Percentiles rank a stretch among this genome's conserved stretches.
These are phyloP conservation scores for Fusarium cicatricum DNA, from an alignment of 2,329 filamentous ascomycete species.

Conservation along the genomic window DNA sequence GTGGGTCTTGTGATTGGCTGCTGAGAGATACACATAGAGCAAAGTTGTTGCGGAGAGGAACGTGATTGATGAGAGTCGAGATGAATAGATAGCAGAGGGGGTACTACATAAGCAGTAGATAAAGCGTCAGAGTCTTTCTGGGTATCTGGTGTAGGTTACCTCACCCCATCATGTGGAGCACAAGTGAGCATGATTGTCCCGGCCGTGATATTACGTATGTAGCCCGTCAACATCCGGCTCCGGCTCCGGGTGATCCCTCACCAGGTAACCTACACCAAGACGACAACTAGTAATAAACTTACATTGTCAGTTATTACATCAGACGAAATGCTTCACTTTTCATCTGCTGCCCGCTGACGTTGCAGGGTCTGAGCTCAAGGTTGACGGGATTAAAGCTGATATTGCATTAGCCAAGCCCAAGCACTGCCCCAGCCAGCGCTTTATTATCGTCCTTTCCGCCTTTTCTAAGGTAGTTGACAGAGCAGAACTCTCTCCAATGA, in stretches of 20 bases:
- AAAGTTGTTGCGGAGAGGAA: background rate
- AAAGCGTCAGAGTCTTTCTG: background rate
- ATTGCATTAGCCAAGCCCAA: slow-evolving; percentile 1
- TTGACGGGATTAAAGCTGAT: background rate
- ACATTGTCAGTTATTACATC: background rate
- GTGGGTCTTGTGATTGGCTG: slow-evolving; percentile 32
- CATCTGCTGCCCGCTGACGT: too few relatives aligned
- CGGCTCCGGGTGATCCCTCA: background rate
- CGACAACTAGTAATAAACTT: background rate
- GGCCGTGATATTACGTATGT: slow-evolving; percentile 8
- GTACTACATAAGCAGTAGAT: too few relatives aligned
- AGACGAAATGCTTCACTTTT: background rate
- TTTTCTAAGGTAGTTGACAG: too few relatives aligned
- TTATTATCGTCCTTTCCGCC: background rate
- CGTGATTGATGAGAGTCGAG: background rate
- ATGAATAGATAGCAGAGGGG: background rate
- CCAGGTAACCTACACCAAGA: background rate
- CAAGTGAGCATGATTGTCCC: background rate
- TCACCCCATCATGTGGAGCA: background rate
- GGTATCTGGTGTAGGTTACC: too few relatives aligned
- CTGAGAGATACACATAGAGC: slow-evolving; percentile 10
- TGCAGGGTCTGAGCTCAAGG: background rate
- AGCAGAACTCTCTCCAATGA: background rate
- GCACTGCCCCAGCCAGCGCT: slow-evolving; percentile 9
- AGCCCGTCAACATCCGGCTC: background rate